Evolutionary conservation across 495 filamentous ascomycete genomes (phyloP), one percentile per base, ranked within the genome.

Genomic region (Podospora bellae-mahoneyi): DNA sequence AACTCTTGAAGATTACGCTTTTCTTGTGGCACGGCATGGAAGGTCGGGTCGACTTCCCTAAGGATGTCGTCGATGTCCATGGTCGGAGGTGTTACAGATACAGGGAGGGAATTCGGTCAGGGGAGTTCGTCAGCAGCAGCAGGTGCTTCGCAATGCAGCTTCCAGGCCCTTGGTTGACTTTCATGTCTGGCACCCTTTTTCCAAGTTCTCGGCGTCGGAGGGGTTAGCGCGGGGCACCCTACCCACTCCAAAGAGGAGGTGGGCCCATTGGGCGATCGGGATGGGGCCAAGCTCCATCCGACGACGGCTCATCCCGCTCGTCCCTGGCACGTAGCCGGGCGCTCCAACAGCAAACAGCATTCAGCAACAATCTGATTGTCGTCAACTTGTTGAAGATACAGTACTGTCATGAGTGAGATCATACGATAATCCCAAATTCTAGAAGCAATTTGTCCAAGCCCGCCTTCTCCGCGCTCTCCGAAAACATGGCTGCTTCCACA

Each of bases 41-140:
- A 78, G 67, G 83, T 79, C 71, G 83, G 85, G 76, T 92, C 90
- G 69, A 94, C 89, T 71, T 92, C 89, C 77, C 86, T 89, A 69
- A 97, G 88, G 72, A 97, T 94, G 79, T 95, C 92, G 78, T 92
- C 87, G 74, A 97, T 96, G 72, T 97, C 93, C 90, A 94, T 95
- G 60, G 61, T 28, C 60, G 20, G 48, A 6, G 4, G 26, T 62
- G 48, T 32, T 65, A 30, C 18, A 19, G 55, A 0, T 65, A 30
- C 18, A 19, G 55, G 0, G 15, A 55, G 16, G 56, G 64, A n/a
- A 26, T n/a, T 20, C 57, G 54, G 60, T 62, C 30, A 18, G 34
- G 55, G 26, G 23, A 5, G 4, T 27, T 5, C 16, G n/a, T 58
- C 56, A 6, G 13, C 39, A 48, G 39, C 56, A n/a, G 55, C 34